Evolutionary conservation across 225 moss, liverwort and hornwort genomes (phyloP), one percentile per base, ranked within the genome.

Genomic region (Sphagnum tenellum): DNA sequence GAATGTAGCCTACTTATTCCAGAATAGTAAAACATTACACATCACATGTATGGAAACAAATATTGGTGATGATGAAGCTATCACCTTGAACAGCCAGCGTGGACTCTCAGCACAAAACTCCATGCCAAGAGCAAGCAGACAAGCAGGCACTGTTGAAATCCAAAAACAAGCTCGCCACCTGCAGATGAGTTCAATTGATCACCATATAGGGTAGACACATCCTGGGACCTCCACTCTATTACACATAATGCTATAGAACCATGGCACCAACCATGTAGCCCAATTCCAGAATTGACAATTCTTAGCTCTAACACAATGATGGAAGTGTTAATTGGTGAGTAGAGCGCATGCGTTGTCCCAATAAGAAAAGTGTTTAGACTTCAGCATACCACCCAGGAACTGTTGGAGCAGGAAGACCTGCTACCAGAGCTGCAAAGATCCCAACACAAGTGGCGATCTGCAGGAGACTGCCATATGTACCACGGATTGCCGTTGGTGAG

Each of bases 131-230:
- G 80, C 83, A 3, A 94, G 76, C 66, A 85, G 47, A 62, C 61
- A 83, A 57, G 91, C 94, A 66, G 91, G 94, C 52, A 94, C 67
- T 45, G 83, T 82, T 63, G 91, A 78, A 61, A 94, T 81, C 91
- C 89, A 89, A 70, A 94, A 94, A 64, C 91, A 94, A 8, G 76
- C 75, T 72, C 91, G 81, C 91, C 94, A 94, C 87, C 87, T 89
- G 79, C 29, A 29, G 29, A 29, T 29, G 29, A 29, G 29, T 29
- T 29, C 29, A 29, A 29, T 29, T 29, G 29, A 29, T 29, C 29
- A 29, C 29, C 29, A 29, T 29, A 29, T 0, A 29, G 29, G 29
- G 29, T 29, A 29, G 29, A 29, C 29, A 29, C 29, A 29, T 29
- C 29, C 29, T 29, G 29, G 29, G 29, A 29, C 29, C 29, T 29